Base-by-base conservation (phyloP, 306 rosid species). In the Casuarina cunninghamiana region DNA sequence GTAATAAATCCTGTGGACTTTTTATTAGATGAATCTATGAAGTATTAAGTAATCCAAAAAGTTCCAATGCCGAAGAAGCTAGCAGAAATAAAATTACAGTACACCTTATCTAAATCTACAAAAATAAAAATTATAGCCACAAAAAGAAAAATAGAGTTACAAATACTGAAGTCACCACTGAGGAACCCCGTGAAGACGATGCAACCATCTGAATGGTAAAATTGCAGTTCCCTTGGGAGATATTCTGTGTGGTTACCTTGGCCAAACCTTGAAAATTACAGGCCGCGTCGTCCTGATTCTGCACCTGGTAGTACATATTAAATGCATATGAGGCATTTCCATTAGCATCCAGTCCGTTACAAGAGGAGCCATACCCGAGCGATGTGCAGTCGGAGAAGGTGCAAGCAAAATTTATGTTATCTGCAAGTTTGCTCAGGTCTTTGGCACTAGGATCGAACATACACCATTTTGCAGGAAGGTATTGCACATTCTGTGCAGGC, bases 321-420 rank as follows among this genome's bases (percentile, higher is more conserved):
- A 95, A 95, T 0, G 99, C 99, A 62, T 95, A 95, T 0, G 99
- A 95, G 4, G 91, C 97, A 77, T 95, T 93, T 54, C 96, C 99
- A 76, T 91, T 90, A 5, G 93, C 90, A 66, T 93, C 99, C 82
- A 95, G 63, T 26, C 38, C 80, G 73, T 95, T 95, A 89, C 99
- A 95, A 60, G 98, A 88, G 12, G 99, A 95, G 3, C 99, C 98
- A 57, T 95, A 95, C 10, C 92, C 97, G 5, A 95, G 96, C 11
- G 97, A 82, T 1, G 99, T 95, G 84, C 99, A 95, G 71, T 95
- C 99, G 2, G 87, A 79, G 41, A 2, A 81, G 9, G 97, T 86
- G 88, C 99, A 95, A 4, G 99, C 98, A 61, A 66, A 95, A 8
- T 91, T 54, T 55, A 95, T 87, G 57, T 90, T 95, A n/a, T 89